Base-by-base conservation (phyloP, 148 eudicot species). In the Silene uniflora region DNA sequence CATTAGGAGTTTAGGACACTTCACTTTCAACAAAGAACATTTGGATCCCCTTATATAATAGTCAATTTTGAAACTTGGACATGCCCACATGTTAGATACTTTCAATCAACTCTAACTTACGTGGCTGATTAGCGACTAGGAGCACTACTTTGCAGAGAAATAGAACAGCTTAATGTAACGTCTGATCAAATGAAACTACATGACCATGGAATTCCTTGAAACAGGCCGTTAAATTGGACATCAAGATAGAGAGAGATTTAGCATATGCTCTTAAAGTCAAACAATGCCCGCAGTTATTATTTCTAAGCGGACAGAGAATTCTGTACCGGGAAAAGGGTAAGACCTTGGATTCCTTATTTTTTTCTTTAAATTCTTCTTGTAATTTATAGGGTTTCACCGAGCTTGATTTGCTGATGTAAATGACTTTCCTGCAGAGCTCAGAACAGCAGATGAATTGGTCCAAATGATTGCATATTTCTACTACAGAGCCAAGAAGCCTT, bases 401-500 rank as follows among this genome's bases (percentile, higher is more conserved):
- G 29, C n/a, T 47, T 25, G 35, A 29, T 47, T 56, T 24, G 42
- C 11, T 69, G 39, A 55, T 58, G 47, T 70, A 67, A 39, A 62
- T 71, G 79, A 69, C 44, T 59, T 65, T 19, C 73, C 25, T 82
- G 75, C 91, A 94, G 98, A 88, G 39, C 55, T 78, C 64, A 89
- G 97, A 80, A 84, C 88, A 35, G 83, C 95, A 47, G 96, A 94
- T 44, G 98, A 94, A 84, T 80, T 94, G 90, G 93, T 94, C 24
- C 93, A 84, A 25, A 94, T 94, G 97, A 94, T 91, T 71, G 98
- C 98, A 10, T 87, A 85, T 76, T 94, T 94, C 73, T 91, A 90
- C 69, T 94, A 91, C 78, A 91, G 89, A 18, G 95, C 98, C n/a
- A 94, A 85, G 81, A 92, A 83, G 81, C 98, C 98, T 77, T 83